phyloP scores from a whole-genome alignment of 495 filamentous ascomycete genomes.

The Xylaria intraflava region DNA sequence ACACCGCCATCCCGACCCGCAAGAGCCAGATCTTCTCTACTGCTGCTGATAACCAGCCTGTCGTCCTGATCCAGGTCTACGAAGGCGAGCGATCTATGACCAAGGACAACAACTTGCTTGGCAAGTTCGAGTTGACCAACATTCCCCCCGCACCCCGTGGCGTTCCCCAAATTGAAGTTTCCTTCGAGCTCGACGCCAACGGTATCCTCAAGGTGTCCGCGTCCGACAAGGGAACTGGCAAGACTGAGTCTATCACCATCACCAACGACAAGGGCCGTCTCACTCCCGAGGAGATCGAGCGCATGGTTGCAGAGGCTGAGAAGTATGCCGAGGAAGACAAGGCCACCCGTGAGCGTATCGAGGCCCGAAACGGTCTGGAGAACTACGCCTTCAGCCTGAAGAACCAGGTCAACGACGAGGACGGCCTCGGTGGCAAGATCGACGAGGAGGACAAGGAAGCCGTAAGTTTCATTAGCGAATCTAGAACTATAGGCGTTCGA shows the following conservation, averaged over 20 bases:
- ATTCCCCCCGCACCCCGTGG: slow-evolving; percentile 93
- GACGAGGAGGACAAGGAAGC: slow-evolving; percentile 98
- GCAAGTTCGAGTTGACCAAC: slow-evolving; percentile 95
- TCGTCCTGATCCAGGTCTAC: slow-evolving; percentile 94
- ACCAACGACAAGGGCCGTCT: slow-evolving; percentile 98
- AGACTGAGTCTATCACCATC: slow-evolving; percentile 93
- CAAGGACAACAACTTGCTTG: slow-evolving; percentile 93
- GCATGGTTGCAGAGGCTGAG: slow-evolving; percentile 96
- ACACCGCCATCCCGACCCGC: slow-evolving; percentile 91
- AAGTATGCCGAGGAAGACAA: slow-evolving; percentile 99
- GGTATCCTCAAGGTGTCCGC: slow-evolving; percentile 95
- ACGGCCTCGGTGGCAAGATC: slow-evolving; percentile 95
- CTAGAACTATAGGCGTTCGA: neutral
- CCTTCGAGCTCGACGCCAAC: slow-evolving; percentile 95
- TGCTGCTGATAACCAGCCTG: slow-evolving; percentile 95
- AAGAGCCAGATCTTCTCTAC: slow-evolving; percentile 99
- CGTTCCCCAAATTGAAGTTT: slow-evolving; percentile 96
- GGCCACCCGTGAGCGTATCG: slow-evolving; percentile 87
- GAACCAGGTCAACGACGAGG: slow-evolving; percentile 98
- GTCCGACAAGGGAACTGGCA: slow-evolving; percentile 94
- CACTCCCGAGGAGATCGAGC: slow-evolving; percentile 92
- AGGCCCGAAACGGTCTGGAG: slow-evolving; percentile 91
- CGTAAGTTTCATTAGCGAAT: slow-evolving; percentile 37
- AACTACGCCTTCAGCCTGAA: slow-evolving; percentile 96
- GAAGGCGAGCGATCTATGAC: slow-evolving; percentile 96